Conservation (phyloP, 108 stramenopile genomes). For the Cylindrotheca fusiformis region DNA sequence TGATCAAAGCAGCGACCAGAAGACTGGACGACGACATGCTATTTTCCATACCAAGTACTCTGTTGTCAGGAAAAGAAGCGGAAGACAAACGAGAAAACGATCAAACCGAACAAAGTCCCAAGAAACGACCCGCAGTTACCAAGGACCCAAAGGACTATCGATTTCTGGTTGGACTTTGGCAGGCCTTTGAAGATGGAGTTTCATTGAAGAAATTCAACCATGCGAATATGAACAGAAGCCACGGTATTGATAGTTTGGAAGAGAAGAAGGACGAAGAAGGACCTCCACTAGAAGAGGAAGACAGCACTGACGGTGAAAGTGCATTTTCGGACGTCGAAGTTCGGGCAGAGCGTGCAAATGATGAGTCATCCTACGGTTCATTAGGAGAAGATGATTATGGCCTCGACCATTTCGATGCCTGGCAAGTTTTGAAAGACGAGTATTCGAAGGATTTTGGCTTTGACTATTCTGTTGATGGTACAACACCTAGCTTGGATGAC, state of each 20-base stretch:
- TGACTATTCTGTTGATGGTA: conserved; percentile 27
- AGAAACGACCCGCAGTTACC: conserved; percentile 3
- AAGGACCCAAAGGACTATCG: conserved; percentile 16
- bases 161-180: conserved; percentile 37
- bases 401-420: conserved; percentile 53
- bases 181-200: conserved; percentile 46
- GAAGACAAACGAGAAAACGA: not conserved
- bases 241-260: not conserved
- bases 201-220: conserved; percentile 8
- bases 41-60: conserved; percentile 13
- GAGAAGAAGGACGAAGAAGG: not conserved
- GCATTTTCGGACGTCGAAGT: conserved; percentile 29
- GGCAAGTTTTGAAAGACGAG: conserved; percentile 78
- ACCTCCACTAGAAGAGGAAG: not conserved
- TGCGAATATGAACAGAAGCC: conserved; percentile 1
- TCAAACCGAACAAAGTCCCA: not conserved
- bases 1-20: conserved; percentile 9
- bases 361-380: conserved; percentile 19
- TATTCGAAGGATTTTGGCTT: conserved; percentile 73
- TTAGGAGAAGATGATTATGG: conserved; percentile 18
- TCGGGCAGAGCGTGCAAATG: not conserved
- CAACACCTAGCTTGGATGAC: conserved; percentile 2
- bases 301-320: conserved; percentile 2
- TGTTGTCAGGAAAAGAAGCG: not conserved
- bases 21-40: conserved; percentile 33